Percentiles rank a stretch among this genome's conserved stretches.
These are phyloP conservation scores for Fusarium vanettenii DNA, from an alignment of 2,329 filamentous ascomycete species.

Conservation along the genomic window DNA sequence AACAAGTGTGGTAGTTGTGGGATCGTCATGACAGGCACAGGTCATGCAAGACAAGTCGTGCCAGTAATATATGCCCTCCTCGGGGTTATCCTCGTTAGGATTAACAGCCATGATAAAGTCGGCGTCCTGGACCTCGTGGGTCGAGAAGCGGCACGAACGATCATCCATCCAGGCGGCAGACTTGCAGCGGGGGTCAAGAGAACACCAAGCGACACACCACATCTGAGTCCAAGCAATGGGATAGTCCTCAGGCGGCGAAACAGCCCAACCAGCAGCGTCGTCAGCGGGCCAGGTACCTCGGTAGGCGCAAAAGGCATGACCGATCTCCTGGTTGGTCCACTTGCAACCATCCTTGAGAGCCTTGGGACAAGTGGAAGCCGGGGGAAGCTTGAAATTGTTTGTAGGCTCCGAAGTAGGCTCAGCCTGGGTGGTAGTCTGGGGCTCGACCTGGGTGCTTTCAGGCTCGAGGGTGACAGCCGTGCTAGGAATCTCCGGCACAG, in stretches of 20 bases:
- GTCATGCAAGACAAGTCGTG: slow-evolving; percentile 5
- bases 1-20: neutral
- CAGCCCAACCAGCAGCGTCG: neutral
- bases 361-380: neutral
- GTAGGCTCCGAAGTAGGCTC: neutral
- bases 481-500: neutral
- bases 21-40: neutral
- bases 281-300: neutral
- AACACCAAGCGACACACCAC: slow-evolving; percentile 4
- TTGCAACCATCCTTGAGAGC: neutral
- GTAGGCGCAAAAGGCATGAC: neutral
- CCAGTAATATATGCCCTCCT: neutral
- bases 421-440: neutral
- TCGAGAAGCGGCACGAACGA: slow-evolving; percentile 1
- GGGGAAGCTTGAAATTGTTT: neutral
- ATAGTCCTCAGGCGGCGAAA: neutral
- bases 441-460: neutral
- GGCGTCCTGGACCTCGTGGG: neutral
- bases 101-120: neutral
- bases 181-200: neutral
- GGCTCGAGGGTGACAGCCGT: neutral
- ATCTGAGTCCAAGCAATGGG: slow-evolving; percentile 1
- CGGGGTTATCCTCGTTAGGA: neutral
- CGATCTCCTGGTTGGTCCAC: neutral
- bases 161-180: neutral